Conservation (phyloP, 306 rosid genomes). For the Cicer arietinum region DNA sequence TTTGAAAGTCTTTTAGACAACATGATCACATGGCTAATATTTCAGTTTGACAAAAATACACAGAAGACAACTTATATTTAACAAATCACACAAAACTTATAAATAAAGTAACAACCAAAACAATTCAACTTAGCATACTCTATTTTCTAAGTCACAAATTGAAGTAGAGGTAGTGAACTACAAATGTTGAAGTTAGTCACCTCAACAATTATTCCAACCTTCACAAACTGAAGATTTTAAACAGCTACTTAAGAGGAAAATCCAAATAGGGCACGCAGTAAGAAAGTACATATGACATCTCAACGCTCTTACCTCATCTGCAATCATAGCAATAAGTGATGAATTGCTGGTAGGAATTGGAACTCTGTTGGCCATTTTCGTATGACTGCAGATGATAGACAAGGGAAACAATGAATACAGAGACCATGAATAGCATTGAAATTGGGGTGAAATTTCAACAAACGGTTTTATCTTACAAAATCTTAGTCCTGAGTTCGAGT, state of each 20-base stretch:
- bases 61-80: background rate
- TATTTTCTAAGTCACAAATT: conserved; percentile 11
- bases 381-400: conserved; percentile 37
- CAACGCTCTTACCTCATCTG: conserved; percentile 73
- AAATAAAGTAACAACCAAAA: background rate
- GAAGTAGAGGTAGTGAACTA: conserved; percentile 13
- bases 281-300: background rate
- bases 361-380: conserved; percentile 79
- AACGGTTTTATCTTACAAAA: background rate
- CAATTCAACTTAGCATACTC: conserved; percentile 15
- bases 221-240: conserved; percentile 5
- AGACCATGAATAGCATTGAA: conserved; percentile 12
- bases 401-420: conserved; percentile 5
- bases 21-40: background rate
- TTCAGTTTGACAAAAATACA: background rate
- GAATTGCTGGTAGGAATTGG: conserved; percentile 62
- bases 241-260: background rate
- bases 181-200: background rate
- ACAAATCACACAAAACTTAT: conserved; percentile 10
- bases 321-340: conserved; percentile 90
- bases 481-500: background rate
- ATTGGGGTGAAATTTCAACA: conserved; percentile 3
- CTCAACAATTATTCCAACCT: conserved; percentile 27
- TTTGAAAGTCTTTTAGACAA: background rate
- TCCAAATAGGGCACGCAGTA: conserved; percentile 1